These are phyloP conservation scores for Ascochyta rabiei DNA, from an alignment of 2,329 filamentous ascomycete genomes.

Conservation along the genomic window DNA sequence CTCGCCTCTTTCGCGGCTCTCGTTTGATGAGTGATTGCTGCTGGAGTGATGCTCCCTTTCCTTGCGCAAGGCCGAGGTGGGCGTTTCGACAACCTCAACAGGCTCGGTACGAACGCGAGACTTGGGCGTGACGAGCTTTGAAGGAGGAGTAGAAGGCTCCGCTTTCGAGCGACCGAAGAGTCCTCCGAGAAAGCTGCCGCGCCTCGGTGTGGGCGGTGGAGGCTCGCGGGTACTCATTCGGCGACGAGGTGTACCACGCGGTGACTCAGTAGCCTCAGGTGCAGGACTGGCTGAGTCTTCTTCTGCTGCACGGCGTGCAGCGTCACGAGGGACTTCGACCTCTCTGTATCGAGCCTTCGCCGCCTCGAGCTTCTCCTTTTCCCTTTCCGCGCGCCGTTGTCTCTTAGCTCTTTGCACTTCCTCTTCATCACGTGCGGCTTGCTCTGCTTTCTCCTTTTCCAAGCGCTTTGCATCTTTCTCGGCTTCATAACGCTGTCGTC, in stretches of 20 bases:
- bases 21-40: slow-evolving; percentile 42
- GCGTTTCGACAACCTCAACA: slow-evolving; percentile 22
- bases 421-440: slow-evolving; percentile 23
- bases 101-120: slow-evolving; percentile 36
- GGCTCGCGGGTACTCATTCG: slow-evolving; percentile 37
- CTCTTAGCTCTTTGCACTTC: slow-evolving; percentile 33
- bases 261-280: slow-evolving; percentile 27
- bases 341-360: slow-evolving; percentile 22
- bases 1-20: slow-evolving; percentile 38
- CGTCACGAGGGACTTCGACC: slow-evolving; percentile 28
- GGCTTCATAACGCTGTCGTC: slow-evolving; percentile 34
- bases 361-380: slow-evolving; percentile 29
- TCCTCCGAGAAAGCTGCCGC: slow-evolving; percentile 41
- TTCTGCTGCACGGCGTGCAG: slow-evolving; percentile 36
- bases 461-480: slow-evolving; percentile 17
- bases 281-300: slow-evolving; percentile 24
- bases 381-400: slow-evolving; percentile 34
- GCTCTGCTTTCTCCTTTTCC: slow-evolving; percentile 11
- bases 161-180: slow-evolving; percentile 43
- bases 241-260: slow-evolving; percentile 26
- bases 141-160: slow-evolving; percentile 33
- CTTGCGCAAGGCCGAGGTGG: slow-evolving; percentile 22
- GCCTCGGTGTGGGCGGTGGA: slow-evolving; percentile 28
- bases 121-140: slow-evolving; percentile 33
- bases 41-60: slow-evolving; percentile 34